Evolutionary conservation across 345 rosid genomes (phyloP).

Genomic region (Brassica nigra): DNA sequence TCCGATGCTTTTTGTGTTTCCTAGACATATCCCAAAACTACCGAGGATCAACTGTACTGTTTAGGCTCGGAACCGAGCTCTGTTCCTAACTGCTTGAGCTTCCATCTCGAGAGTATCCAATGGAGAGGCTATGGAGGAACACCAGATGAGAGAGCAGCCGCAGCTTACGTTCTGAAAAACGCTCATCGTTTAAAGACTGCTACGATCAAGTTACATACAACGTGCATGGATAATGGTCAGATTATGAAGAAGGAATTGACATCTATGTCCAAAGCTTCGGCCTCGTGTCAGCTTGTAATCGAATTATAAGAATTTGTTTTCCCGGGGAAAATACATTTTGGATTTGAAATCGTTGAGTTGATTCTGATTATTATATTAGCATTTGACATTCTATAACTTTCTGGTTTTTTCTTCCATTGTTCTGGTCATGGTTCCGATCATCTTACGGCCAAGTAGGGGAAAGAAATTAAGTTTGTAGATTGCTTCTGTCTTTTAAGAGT

Average conservation of each 20-base stretch:
- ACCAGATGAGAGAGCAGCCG: background rate
- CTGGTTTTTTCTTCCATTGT: background rate
- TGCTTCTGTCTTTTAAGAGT: background rate
- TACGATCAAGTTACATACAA: background rate
- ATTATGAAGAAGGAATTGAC: background rate
- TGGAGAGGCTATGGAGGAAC: constrained; percentile 27
- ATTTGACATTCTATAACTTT: background rate
- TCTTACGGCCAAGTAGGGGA: background rate
- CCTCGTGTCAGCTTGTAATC: constrained; percentile 19
- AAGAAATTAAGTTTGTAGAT: background rate
- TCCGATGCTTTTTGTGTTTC: background rate
- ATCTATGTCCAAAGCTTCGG: constrained; percentile 10
- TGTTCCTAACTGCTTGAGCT: constrained; percentile 23
- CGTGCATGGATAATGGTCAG: background rate
- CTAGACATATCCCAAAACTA: background rate
- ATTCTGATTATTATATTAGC: background rate
- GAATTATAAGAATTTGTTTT: background rate
- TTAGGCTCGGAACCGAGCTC: background rate
- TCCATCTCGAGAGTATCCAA: background rate
- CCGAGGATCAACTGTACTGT: background rate
- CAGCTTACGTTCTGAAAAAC: background rate
- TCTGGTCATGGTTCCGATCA: background rate
- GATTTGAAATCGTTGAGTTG: background rate
- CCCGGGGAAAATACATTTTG: background rate
- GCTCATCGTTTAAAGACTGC: background rate